A percentile compares a stretch with the other conserved stretches of the same genome.
Conservation (phyloP, 352 stramenopile species). For the Globisporangium carolinianum region DNA sequence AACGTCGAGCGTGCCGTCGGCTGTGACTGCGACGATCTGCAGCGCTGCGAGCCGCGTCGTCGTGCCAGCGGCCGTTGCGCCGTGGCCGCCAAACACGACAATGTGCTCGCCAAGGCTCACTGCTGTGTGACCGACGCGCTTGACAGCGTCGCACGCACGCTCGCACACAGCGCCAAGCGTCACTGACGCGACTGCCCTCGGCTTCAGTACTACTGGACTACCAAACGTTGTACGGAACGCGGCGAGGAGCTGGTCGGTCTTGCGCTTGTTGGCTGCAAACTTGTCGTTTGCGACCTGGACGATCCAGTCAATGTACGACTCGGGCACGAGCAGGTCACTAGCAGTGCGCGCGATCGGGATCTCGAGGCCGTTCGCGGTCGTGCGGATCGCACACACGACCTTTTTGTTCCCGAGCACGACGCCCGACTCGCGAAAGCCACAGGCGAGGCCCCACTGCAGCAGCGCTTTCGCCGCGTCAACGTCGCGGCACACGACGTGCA, state of each 20-base stretch:
- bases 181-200: constrained; percentile 6
- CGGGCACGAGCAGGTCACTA: constrained; percentile 49
- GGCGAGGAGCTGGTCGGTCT: constrained; percentile 63
- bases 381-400: constrained; percentile 89
- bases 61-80: constrained; percentile 41
- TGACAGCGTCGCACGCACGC: constrained; percentile 20
- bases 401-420: constrained; percentile 85
- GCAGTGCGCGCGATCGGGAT: constrained; percentile 64
- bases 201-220: background rate
- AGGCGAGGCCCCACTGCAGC: constrained; percentile 73
- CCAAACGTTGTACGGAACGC: constrained; percentile 42
- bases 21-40: constrained; percentile 19
- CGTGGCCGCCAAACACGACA: constrained; percentile 69
- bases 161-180: constrained; percentile 10
- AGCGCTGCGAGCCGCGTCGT: constrained; percentile 54
- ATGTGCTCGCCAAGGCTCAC: constrained; percentile 36
- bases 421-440: constrained; percentile 86
- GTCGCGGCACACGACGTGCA: constrained; percentile 87
- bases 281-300: constrained; percentile 82
- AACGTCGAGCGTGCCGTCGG: constrained; percentile 22
- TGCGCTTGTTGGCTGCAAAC: constrained; percentile 68
- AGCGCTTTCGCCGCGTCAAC: constrained; percentile 70
- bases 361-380: constrained; percentile 80
- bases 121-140: constrained; percentile 57
- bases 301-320: constrained; percentile 68